Base-by-base conservation (phyloP, 345 rosid genomes). In the Alliaria petiolata region DNA sequence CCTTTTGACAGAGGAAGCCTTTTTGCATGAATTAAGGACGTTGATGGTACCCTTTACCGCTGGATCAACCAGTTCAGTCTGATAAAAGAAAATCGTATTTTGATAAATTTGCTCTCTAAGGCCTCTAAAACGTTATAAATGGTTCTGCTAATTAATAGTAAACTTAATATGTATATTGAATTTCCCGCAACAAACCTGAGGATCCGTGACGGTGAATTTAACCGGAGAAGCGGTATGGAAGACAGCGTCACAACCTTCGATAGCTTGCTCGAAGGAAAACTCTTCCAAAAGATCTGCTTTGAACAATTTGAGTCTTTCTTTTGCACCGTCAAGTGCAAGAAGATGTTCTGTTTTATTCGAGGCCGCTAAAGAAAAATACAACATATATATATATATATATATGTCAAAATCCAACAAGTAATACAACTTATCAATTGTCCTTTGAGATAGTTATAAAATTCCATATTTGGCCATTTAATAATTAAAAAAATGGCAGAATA, bases 201-300 rank as follows among this genome's bases (percentile, higher is more conserved):
- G 81, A 16, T 76, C 60, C 44, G 79, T 50, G 28, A 67, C 39
- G 67, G 77, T 53, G 33, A 79, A 1, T 5, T 34, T 19, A 12
- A 83, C 76, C 25, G 74, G 96, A 26, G 87, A 71, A 2, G 91
- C 96, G 0, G 79, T 63, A 65, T 85, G 92, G 69, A 87, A 83
- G 54, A 87, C 86, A 61, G 82, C 92, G 6, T 73, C 70, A 15
- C 89, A 87, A 55, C 89, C 92, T 19, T 72, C 66, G 17, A 84
- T 68, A 0, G 82, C 80, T 44, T 78, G 60, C 12, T 78, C 70
- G 26, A 80, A 83, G 16, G 82, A 71, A 36, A 65, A 69, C 45
- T 78, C 78, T 65, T 78, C 78, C 51, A 71, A 6, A 38, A 81
- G 74, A 51, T 75, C 71, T 70, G 82, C 80, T 54, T 75, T 45